Percentiles rank a stretch among this genome's conserved stretches.
phyloP scores from a whole-genome alignment of 768 basidiomycete genomes.

The Suillus luteus region DNA sequence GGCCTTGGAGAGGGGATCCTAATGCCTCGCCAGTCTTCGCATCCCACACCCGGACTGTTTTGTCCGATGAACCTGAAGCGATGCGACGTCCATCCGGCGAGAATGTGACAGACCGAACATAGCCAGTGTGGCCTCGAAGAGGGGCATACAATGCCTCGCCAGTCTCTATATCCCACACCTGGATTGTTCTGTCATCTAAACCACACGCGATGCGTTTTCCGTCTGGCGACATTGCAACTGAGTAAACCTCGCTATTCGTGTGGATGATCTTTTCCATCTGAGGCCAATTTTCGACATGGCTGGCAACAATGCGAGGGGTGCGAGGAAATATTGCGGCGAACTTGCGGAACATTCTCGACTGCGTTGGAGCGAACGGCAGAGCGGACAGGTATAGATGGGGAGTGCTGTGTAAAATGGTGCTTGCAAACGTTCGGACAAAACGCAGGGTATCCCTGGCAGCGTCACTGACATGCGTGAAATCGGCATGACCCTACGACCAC shows the following conservation, averaged over 20 bases:
- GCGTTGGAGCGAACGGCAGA: conserved; percentile 19
- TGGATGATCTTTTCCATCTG: not conserved
- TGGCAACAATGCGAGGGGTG: not conserved
- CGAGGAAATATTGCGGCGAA: conserved; percentile 16
- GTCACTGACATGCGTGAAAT: too few relatives aligned
- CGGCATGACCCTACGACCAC: too few relatives aligned
- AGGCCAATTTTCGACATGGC: not conserved
- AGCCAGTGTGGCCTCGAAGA: not conserved
- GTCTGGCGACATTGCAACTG: not conserved
- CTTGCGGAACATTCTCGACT: conserved; percentile 22
- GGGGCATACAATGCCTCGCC: conserved; percentile 1
- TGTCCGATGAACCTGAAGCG: conserved; percentile 19
- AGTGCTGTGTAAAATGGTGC: too few relatives aligned
- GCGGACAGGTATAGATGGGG: too few relatives aligned
- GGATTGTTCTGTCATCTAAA: conserved; percentile 7
- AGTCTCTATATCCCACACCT: conserved; percentile 8
- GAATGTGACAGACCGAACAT: conserved; percentile 22
- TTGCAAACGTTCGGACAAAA: too few relatives aligned
- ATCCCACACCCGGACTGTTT: not conserved
- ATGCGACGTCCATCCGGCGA: conserved; percentile 28
- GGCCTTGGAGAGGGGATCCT: conserved; percentile 16
- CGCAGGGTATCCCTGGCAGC: too few relatives aligned
- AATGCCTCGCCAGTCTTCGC: conserved; percentile 19
- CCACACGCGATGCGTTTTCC: conserved; percentile 13
- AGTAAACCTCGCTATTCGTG: accelerated